Base-by-base conservation (phyloP, 345 rosid genomes). In the Hirschfeldia incana region DNA sequence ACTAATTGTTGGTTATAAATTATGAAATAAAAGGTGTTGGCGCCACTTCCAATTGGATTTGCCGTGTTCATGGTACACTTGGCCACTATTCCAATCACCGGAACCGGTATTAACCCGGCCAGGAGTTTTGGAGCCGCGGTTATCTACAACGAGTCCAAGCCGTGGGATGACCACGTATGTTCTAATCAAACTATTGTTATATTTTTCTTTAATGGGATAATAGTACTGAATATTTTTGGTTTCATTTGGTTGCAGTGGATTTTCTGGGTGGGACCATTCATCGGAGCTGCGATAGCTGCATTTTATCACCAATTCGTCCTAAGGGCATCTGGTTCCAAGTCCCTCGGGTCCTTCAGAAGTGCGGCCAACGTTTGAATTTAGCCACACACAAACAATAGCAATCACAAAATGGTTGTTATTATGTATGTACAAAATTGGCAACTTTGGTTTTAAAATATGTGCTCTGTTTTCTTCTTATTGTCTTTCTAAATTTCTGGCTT, bases 81-180 rank as follows among this genome's bases (percentile, higher is more conserved):
- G 60, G 97, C 97, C 11, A 93, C 98, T n/a, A 93, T 93, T 62
- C 98, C 97, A 1, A 81, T 93, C 82, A 91, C 97, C 46, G 98
- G 98, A 13, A 94, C 98, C 0, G 97, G 98, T 1, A 94, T 94
- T 82, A 94, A 94, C 88, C 98, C 98, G 9, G 98, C 98, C 0
- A 91, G 98, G 82, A 94, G 98, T 72, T 89, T 94, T 3, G 98
- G 98, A 63, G 97, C 98, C 6, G 98, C 98, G 6, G 97, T 94
- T 32, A 90, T 94, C 72, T 89, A 65, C 79, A 88, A 89, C 86
- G 4, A 84, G 30, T 85, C 85, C 5, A 91, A 94, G 78, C 90
- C 95, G 21, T 94, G 98, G 98, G 92, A 94, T 83, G 97, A 91
- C 81, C 98, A 93, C 77, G 98, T 93, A 84, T 67, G 28, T 67